Base-by-base conservation (phyloP, 306 rosid genomes). In the Begonia masoniana region DNA sequence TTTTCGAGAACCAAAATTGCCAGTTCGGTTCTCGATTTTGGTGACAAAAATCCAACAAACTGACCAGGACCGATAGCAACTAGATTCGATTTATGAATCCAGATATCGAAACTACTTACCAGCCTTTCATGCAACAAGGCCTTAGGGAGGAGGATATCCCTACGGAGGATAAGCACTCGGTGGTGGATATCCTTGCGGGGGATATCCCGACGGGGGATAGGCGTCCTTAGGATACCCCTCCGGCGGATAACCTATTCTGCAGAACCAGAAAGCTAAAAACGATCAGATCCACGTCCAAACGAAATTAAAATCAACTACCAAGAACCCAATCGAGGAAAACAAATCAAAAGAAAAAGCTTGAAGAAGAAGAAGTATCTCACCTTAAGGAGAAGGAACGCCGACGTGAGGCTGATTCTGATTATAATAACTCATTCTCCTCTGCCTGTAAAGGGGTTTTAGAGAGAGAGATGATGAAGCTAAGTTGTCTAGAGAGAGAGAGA, bases 171-270 rank as follows among this genome's bases (percentile, higher is more conserved):
- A 82, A 12, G 52, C 87, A 0, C 76, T 85, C 9, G 69, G 85
- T 5, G 82, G 92, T 0, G 97, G 95, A 45, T 85, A 86, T 3
- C 72, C 81, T 39, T 68, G 75, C 0, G 69, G 76, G 0, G 82
- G 73, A 64, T 88, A 84, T 2, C 66, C 72, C 52, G 57, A 78
- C 0, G 94, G 94, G 1, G 97, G 84, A 71, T 78, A 78, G 41
- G 78, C 94, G 36, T 75, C 96, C 56, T 91, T 91, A 2, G 83
- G 70, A 66, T 85, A 89, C 3, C 88, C 94, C 35, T 63, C 85
- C 13, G 80, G 74, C 3, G 97, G 96, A 70, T 85, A 91, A 71
- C 97, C 97, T 91, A 47, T 31, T 31, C 8, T 58, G 66, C 57
- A n/a, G 7, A 19, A 9, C 31, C 58, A 51, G 50, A 51, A 36